A percentile compares a stretch with the other conserved stretches of the same genome.
These are phyloP conservation scores for Sclerotinia subarctica DNA, from an alignment of 2,329 filamentous ascomycete species.

Conservation along the genomic window DNA sequence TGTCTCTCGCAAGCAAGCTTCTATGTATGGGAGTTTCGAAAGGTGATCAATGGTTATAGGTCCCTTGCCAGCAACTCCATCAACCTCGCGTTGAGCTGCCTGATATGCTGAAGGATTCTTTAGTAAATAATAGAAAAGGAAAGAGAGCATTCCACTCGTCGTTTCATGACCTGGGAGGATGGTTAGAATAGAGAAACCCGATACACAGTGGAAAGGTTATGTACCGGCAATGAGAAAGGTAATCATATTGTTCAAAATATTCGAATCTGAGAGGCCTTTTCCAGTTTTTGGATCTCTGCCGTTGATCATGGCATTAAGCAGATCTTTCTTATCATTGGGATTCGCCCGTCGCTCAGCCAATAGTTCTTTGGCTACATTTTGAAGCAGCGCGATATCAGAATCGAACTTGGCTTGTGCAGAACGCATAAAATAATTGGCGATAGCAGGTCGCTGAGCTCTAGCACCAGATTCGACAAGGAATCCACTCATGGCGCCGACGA, in stretches of 20 bases:
- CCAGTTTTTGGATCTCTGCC: slow-evolving; percentile 66
- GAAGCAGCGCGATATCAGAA: slow-evolving; percentile 49
- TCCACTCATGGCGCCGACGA: slow-evolving; percentile 63
- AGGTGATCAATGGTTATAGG: slow-evolving; percentile 48
- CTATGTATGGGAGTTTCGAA: slow-evolving; percentile 59
- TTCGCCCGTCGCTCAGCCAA: slow-evolving; percentile 56
- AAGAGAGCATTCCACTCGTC: slow-evolving; percentile 53
- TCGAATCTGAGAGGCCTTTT: slow-evolving; percentile 58
- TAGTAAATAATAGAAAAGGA: slow-evolving; percentile 50
- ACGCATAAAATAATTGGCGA: slow-evolving; percentile 49
- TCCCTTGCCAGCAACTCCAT: slow-evolving; percentile 49
- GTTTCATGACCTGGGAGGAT: slow-evolving; percentile 59
- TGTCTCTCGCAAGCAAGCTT: slow-evolving; percentile 64
- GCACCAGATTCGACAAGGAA: slow-evolving; percentile 58
- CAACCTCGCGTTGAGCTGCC: slow-evolving; percentile 52
- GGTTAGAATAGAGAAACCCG: slow-evolving; percentile 43
- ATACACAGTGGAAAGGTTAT: slow-evolving; percentile 13
- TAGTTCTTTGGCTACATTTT: slow-evolving; percentile 45
- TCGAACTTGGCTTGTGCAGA: slow-evolving; percentile 47
- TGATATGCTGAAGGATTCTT: slow-evolving; percentile 48
- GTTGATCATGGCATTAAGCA: slow-evolving; percentile 67
- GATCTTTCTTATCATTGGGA: slow-evolving; percentile 60
- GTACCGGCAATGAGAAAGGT: slow-evolving; percentile 61
- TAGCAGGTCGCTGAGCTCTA: slow-evolving; percentile 46
- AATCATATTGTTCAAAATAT: slow-evolving; percentile 67